phyloP scores from a whole-genome alignment of 2,329 filamentous ascomycete genomes.

The Macrophomina pseudophaseolina region DNA sequence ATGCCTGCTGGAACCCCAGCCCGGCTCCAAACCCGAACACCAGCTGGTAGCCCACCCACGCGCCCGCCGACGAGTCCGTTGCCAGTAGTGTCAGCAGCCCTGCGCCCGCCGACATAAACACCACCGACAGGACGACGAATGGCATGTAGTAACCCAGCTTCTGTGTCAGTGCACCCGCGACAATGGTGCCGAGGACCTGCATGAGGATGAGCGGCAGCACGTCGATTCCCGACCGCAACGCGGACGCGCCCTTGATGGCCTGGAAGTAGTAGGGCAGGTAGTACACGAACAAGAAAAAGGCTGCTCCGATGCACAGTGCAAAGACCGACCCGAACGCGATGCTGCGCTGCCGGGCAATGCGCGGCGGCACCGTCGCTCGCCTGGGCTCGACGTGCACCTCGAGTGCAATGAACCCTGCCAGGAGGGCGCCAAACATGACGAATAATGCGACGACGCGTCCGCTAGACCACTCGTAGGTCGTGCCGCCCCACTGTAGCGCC shows the following conservation, averaged over 20 bases:
- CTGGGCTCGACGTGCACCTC: conserved; percentile 34
- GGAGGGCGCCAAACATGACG: conserved; percentile 7
- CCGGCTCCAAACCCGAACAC: conserved; percentile 49
- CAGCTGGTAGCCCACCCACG: conserved; percentile 37
- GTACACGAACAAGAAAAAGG: conserved; percentile 37
- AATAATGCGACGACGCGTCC: conserved; percentile 31
- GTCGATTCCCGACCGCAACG: conserved; percentile 42
- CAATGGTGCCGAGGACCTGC: conserved; percentile 35
- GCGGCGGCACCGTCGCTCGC: conserved; percentile 36
- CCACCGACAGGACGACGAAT: conserved; percentile 44
- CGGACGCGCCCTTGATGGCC: conserved; percentile 47
- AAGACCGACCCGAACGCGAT: conserved; percentile 37
- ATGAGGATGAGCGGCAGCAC: conserved; percentile 34
- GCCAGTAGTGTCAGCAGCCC: conserved; percentile 34
- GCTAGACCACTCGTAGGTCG: conserved; percentile 28
- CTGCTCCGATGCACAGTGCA: conserved; percentile 40
- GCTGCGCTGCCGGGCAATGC: conserved; percentile 38
- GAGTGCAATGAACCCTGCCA: conserved; percentile 31
- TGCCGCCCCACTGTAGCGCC: conserved; percentile 45
- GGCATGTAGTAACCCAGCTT: conserved; percentile 31
- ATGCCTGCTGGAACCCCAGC: conserved; percentile 53
- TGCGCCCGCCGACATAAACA: conserved; percentile 36
- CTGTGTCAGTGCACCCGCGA: conserved; percentile 36
- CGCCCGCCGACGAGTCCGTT: conserved; percentile 15
- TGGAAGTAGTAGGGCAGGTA: conserved; percentile 52